Evolutionary conservation across 2,329 filamentous ascomycete genomes (phyloP).

Genomic region (Exophiala sideris): DNA sequence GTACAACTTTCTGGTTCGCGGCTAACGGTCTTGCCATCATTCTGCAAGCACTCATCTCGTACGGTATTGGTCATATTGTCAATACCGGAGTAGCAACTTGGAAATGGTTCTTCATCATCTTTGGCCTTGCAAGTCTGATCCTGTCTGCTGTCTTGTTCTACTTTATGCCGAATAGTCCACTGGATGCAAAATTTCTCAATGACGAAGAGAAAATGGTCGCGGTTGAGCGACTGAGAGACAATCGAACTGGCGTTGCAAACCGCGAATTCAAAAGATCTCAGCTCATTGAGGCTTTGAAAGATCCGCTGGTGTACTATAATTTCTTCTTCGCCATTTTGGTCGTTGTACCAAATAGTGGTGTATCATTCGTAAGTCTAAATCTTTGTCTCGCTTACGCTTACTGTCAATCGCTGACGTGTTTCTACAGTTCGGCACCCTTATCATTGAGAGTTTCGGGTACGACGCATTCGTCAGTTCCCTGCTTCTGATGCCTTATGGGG

Average conservation of each 20-base stretch:
- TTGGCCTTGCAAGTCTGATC: slow-evolving; percentile 64
- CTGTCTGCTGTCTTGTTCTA: slow-evolving; percentile 52
- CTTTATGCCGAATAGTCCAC: slow-evolving; percentile 63
- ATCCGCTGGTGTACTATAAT: slow-evolving; percentile 66
- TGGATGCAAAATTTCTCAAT: slow-evolving; percentile 66
- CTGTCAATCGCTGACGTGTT: neutral
- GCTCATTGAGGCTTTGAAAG: slow-evolving; percentile 55
- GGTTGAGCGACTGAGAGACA: slow-evolving; percentile 58
- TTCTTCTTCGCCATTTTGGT: slow-evolving; percentile 64
- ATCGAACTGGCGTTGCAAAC: slow-evolving; percentile 62
- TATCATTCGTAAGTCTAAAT: slow-evolving; percentile 27
- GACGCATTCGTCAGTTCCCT: neutral
- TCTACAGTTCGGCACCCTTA: slow-evolving; percentile 40
- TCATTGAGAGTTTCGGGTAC: slow-evolving; percentile 65
- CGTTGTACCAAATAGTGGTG: slow-evolving; percentile 48
- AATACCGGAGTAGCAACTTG: slow-evolving; percentile 58
- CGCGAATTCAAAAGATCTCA: slow-evolving; percentile 52
- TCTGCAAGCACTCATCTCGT: neutral
- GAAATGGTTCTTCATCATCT: slow-evolving; percentile 66
- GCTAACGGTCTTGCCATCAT: neutral
- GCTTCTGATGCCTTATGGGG: neutral
- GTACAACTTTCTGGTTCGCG: neutral
- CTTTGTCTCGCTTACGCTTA: neutral
- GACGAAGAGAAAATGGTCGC: slow-evolving; percentile 64
- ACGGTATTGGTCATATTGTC: slow-evolving; percentile 3